A percentile compares a stretch with the other conserved stretches of the same genome.
These are phyloP conservation scores for Flaveria bidentis DNA, from an alignment of 129 eudicot genomes.

Conservation along the genomic window DNA sequence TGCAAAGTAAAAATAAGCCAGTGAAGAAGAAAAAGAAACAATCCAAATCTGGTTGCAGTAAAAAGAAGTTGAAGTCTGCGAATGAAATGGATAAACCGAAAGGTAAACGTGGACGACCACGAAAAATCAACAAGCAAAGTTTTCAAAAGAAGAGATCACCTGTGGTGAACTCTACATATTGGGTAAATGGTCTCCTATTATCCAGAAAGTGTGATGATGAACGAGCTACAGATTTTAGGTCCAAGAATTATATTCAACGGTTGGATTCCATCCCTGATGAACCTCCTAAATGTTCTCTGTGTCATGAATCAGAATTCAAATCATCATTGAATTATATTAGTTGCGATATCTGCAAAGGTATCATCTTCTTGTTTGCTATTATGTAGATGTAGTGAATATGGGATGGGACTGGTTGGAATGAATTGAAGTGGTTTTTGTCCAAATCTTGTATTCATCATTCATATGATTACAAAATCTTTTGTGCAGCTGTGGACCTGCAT, in stretches of 20 bases:
- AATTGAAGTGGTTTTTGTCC: background rate
- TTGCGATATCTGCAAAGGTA: slow-evolving; percentile 87
- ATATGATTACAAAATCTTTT: background rate
- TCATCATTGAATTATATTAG: slow-evolving; percentile 51
- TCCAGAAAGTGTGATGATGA: slow-evolving; percentile 72
- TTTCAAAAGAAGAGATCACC: slow-evolving; percentile 58
- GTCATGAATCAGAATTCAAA: slow-evolving; percentile 53
- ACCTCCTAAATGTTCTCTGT: slow-evolving; percentile 78
- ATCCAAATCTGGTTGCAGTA: slow-evolving; percentile 11
- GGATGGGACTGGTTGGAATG: background rate
- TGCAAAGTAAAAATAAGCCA: slow-evolving; percentile 35
- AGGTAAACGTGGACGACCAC: slow-evolving; percentile 39
- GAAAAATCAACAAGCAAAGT: slow-evolving; percentile 39
- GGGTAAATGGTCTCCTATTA: slow-evolving; percentile 74
- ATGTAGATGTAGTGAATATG: background rate
- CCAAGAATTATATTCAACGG: slow-evolving; percentile 45
- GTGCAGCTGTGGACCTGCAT: background rate
- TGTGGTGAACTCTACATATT: slow-evolving; percentile 39
- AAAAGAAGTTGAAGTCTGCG: slow-evolving; percentile 23
- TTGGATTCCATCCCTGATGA: slow-evolving; percentile 22
- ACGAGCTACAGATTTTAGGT: slow-evolving; percentile 46
- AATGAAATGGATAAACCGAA: slow-evolving; percentile 40
- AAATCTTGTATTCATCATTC: background rate
- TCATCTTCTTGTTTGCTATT: background rate
- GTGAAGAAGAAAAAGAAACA: slow-evolving; percentile 34